phyloP scores from a whole-genome alignment of 2,329 filamentous ascomycete genomes.

The Neofusicoccum parvum region DNA sequence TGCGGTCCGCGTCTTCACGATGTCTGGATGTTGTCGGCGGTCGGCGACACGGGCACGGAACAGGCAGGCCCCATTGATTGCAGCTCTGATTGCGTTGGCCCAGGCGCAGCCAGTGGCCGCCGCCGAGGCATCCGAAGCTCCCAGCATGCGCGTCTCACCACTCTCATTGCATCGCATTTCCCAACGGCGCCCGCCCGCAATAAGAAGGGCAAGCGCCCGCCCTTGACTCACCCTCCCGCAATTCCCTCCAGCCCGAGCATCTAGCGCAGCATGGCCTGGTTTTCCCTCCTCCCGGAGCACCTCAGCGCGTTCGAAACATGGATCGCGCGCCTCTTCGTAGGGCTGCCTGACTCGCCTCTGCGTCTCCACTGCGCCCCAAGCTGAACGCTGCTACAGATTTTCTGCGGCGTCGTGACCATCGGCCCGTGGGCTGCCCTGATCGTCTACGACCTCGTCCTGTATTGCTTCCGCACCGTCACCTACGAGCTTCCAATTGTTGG shows the following conservation, averaged over 20 bases:
- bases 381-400: slow-evolving; percentile 48
- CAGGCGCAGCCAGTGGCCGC: not conserved
- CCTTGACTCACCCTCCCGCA: slow-evolving; percentile 1
- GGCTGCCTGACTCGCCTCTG: slow-evolving; percentile 29
- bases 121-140: slow-evolving; percentile 9
- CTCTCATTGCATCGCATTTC: slow-evolving; percentile 16
- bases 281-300: slow-evolving; percentile 64
- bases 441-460: slow-evolving; percentile 65
- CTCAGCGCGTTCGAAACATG: slow-evolving; percentile 63
- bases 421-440: slow-evolving; percentile 65
- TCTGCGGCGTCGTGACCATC: slow-evolving; percentile 63
- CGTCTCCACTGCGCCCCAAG: slow-evolving; percentile 7
- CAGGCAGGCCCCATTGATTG: not conserved
- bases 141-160: slow-evolving; percentile 13
- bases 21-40: not conserved
- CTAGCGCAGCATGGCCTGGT: slow-evolving; percentile 58
- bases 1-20: not conserved
- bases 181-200: slow-evolving; percentile 4
- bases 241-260: not conserved
- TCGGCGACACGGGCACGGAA: not conserved
- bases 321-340: slow-evolving; percentile 64
- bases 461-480: slow-evolving; percentile 59
- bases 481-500: slow-evolving; percentile 64
- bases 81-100: not conserved
- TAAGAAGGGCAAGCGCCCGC: slow-evolving; percentile 14